Evolutionary conservation across 2,329 filamentous ascomycete genomes (phyloP).

Genomic region (Fusarium protoensiforme): DNA sequence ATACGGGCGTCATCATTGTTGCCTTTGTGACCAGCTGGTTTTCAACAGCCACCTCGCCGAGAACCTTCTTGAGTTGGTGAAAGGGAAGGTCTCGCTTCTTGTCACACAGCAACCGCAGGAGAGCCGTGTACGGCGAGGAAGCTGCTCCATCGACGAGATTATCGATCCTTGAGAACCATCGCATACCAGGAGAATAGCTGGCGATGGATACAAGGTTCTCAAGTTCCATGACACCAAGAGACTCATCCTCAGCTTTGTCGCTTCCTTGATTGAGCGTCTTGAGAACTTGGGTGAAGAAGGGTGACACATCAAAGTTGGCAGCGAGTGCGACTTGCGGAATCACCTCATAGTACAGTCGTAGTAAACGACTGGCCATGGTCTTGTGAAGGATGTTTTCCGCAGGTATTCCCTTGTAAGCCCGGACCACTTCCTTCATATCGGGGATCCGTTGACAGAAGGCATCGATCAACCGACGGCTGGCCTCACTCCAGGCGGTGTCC

Average conservation of each 20-base stretch:
- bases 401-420: slow-evolving; percentile 75
- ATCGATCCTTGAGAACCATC: slow-evolving; percentile 86
- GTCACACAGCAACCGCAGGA: slow-evolving; percentile 63
- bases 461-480: slow-evolving; percentile 73
- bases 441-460: slow-evolving; percentile 85
- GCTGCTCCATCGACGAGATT: slow-evolving; percentile 58
- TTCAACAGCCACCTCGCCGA: slow-evolving; percentile 71
- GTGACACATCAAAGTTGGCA: slow-evolving; percentile 89
- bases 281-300: slow-evolving; percentile 77
- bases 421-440: slow-evolving; percentile 82
- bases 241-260: slow-evolving; percentile 60
- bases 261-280: slow-evolving; percentile 67
- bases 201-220: slow-evolving; percentile 86
- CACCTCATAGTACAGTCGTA: slow-evolving; percentile 87
- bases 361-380: slow-evolving; percentile 80
- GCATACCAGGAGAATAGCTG: slow-evolving; percentile 82
- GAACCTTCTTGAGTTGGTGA: slow-evolving; percentile 63
- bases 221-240: slow-evolving; percentile 76
- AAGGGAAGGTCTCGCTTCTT: slow-evolving; percentile 45
- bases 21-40: slow-evolving; percentile 71
- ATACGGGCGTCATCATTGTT: slow-evolving; percentile 60
- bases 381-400: slow-evolving; percentile 78
- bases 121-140: slow-evolving; percentile 75
- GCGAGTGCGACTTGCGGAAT: slow-evolving; percentile 82
- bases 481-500: slow-evolving; percentile 73